These are phyloP conservation scores for barrel medic (Medicago truncatula) DNA, from an alignment of 306 rosid genomes.

Conservation along the genomic window DNA sequence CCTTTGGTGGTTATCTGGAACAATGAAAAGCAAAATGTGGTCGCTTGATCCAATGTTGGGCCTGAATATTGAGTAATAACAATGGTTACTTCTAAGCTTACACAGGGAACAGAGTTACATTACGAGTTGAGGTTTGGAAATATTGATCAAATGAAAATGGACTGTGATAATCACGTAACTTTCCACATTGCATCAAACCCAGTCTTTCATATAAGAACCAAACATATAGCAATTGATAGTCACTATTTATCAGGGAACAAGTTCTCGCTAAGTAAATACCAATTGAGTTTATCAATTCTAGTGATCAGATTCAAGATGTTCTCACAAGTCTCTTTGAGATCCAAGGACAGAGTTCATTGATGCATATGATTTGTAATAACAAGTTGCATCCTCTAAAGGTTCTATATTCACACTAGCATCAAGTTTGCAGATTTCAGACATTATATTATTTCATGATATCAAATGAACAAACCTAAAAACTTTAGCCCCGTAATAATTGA, in stretches of 20 bases:
- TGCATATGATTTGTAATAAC: background rate
- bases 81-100: conserved; percentile 10
- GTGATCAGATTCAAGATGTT: background rate
- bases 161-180: background rate
- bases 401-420: conserved; percentile 20
- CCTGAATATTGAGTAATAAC: background rate
- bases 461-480: conserved; percentile 23
- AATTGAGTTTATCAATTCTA: background rate
- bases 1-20: background rate
- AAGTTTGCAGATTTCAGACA: conserved; percentile 21
- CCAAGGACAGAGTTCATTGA: background rate
- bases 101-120: background rate
- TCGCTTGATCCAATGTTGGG: background rate
- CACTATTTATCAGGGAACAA: background rate
- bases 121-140: background rate
- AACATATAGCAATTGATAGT: background rate
- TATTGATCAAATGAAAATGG: background rate
- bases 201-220: background rate
- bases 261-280: background rate
- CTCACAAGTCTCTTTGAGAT: background rate
- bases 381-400: conserved; percentile 1
- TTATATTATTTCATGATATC: conserved; percentile 13
- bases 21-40: background rate
- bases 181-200: background rate
- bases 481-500: background rate